These are phyloP conservation scores for Earliella scabrosa DNA, from an alignment of 1,284 basidiomycete species.

Conservation along the genomic window DNA sequence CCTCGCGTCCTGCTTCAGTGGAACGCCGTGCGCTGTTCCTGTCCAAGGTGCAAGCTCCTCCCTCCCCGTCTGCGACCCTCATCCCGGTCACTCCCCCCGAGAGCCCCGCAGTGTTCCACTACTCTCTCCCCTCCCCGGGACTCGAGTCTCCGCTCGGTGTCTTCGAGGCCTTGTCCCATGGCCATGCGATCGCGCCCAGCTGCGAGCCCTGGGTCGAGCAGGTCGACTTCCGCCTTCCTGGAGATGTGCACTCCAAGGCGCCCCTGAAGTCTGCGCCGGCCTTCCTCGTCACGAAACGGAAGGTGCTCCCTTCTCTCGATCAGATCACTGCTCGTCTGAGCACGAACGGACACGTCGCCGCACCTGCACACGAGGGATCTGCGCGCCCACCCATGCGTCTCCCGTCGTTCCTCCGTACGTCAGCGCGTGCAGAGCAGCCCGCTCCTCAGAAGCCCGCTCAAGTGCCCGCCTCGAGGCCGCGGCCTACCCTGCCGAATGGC, in stretches of 20 bases:
- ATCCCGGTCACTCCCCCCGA: slow-evolving; percentile 70
- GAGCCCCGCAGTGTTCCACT: slow-evolving; percentile 72
- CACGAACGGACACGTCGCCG: slow-evolving; percentile 37
- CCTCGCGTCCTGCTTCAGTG: slow-evolving; percentile 42
- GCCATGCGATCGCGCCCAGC: slow-evolving; percentile 37
- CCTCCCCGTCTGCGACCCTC: slow-evolving; percentile 59
- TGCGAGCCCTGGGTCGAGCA: slow-evolving; percentile 64
- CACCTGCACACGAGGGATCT: slow-evolving; percentile 23
- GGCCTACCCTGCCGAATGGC: slow-evolving; percentile 44
- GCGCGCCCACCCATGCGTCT: slow-evolving; percentile 39
- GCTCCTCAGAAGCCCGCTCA: slow-evolving; percentile 3
- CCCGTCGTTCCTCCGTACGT: slow-evolving; percentile 48
- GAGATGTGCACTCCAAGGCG: slow-evolving; percentile 27
- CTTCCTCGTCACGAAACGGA: slow-evolving; percentile 31
- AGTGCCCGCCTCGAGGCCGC: slow-evolving; percentile 26
- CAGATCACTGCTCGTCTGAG: slow-evolving; percentile 71
- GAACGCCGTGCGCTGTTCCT: slow-evolving; percentile 77
- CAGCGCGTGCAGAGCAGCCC: slow-evolving; percentile 22
- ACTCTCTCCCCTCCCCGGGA: slow-evolving; percentile 68
- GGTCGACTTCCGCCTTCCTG: slow-evolving; percentile 61
- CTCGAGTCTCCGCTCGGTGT: slow-evolving; percentile 64
- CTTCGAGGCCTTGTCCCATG: slow-evolving; percentile 53
- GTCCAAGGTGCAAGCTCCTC: slow-evolving; percentile 69
- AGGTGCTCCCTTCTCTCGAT: slow-evolving; percentile 67
- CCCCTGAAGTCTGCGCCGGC: slow-evolving; percentile 21